Base-by-base conservation (phyloP, 2,329 filamentous ascomycete species). In the Xylariales sp. region DNA sequence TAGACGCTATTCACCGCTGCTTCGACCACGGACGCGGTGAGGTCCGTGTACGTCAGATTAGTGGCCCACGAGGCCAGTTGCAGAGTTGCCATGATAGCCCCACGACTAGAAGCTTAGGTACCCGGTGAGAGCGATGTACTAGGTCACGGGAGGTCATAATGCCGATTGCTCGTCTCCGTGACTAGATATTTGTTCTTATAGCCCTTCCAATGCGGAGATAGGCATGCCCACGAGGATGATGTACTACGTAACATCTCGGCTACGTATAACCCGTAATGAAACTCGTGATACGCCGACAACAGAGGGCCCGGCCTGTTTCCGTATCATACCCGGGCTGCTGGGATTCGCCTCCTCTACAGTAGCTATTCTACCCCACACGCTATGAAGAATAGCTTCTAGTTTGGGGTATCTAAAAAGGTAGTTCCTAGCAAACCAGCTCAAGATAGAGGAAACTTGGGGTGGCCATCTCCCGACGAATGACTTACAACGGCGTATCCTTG, bases 1-100 rank as follows among this genome's bases (percentile, higher is more conserved):
- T 86, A 86, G 58, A 87, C 80, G 48, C 81, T 83, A 23, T 81
- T 80, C 9, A 81, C 77, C 0, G 85, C 84, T 6, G 83, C 80
- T 16, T 80, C 72, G 59, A 80, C 75, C 18, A 85, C 83, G 8
- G 78, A 71, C 1, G 67, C 48, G 7, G 83, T 81, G 1, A 86
- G 75, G 46, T 80, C 75, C 10, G 78, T 67, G 66, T 80, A 83
- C 18, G 78, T 77, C 3, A 86, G 79, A 62, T 76, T 76, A 6
- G 75, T 75, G n/a, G 80, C 79, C 84, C 84, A 87, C 2, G 76
- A 73, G n/a, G 85, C 84, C 32, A 85, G 75, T 50, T 78, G 72
- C n/a, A 79, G 70, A 41, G 84, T 86, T 28, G 84, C 82, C 83
- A 85, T 85, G n/a, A 43, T 54, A 5, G 30, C 39, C 30, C 4